Conservation (phyloP, 345 rosid genomes). For the Syzygium grande region DNA sequence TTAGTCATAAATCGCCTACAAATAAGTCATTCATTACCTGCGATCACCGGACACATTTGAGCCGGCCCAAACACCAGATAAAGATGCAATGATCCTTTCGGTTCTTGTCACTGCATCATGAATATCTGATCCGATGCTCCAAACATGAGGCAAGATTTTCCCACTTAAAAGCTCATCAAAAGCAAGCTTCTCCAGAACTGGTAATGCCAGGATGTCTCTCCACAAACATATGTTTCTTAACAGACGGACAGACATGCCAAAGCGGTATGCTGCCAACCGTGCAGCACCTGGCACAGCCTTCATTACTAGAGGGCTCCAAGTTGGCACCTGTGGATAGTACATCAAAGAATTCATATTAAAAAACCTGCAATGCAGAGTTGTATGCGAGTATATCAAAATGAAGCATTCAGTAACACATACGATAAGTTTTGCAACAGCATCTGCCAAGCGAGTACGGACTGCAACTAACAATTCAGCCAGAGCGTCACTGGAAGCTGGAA, state of each 20-base stretch:
- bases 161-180: constrained; percentile 73
- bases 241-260: constrained; percentile 81
- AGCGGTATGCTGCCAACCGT: constrained; percentile 71
- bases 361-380: background rate
- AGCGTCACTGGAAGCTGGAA: constrained; percentile 70
- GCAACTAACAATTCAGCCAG: constrained; percentile 50
- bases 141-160: constrained; percentile 77
- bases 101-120: constrained; percentile 83
- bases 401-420: constrained; percentile 18
- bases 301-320: constrained; percentile 73
- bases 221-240: constrained; percentile 85
- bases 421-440: constrained; percentile 51
- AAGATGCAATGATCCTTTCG: constrained; percentile 67
- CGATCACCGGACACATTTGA: constrained; percentile 39
- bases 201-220: constrained; percentile 78
- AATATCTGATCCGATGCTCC: constrained; percentile 63
- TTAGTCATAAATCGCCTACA: background rate
- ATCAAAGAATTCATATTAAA: background rate
- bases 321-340: constrained; percentile 55
- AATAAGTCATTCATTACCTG: constrained; percentile 30
- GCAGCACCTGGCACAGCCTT: constrained; percentile 89
- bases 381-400: background rate
- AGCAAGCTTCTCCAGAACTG: constrained; percentile 77
- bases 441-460: constrained; percentile 63
- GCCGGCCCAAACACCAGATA: constrained; percentile 82